Conservation (phyloP, 2,329 filamentous ascomycete genomes). For the Cordyceps javanica region DNA sequence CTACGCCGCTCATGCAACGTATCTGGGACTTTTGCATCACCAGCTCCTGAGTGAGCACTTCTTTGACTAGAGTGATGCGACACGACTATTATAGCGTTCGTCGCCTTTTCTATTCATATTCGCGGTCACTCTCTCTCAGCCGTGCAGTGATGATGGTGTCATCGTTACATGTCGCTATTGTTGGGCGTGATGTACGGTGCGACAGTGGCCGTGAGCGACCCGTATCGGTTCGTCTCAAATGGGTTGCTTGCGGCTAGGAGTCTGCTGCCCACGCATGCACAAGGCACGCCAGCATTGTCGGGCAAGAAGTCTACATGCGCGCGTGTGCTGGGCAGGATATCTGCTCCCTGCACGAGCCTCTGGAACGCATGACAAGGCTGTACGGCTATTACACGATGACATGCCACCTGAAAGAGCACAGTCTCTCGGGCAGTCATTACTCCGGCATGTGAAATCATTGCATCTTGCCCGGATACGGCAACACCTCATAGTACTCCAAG, state of each 20-base stretch:
- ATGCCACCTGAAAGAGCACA: not conserved
- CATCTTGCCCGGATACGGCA: not conserved
- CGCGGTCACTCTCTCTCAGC: not conserved
- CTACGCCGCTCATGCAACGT: not conserved
- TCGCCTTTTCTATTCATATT: not conserved
- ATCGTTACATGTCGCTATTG: not conserved
- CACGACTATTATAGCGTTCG: not conserved
- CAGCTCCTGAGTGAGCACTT: not conserved
- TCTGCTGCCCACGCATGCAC: not conserved
- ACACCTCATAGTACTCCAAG: not conserved
- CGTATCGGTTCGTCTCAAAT: not conserved
- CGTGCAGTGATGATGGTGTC: not conserved
- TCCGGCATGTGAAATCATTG: not conserved
- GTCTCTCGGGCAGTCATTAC: not conserved
- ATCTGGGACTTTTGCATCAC: not conserved
- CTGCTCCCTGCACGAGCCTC: not conserved
- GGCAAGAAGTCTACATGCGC: not conserved
- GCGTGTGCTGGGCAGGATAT: not conserved
- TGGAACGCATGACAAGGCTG: not conserved
- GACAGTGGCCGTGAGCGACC: not conserved
- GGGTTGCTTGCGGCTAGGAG: not conserved
- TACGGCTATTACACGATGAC: not conserved
- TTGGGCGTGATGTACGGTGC: not conserved
- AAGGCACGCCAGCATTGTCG: not conserved
- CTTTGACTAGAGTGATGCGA: not conserved